These are phyloP conservation scores for Gossypium raimondii DNA, from an alignment of 345 rosid species.

Conservation along the genomic window DNA sequence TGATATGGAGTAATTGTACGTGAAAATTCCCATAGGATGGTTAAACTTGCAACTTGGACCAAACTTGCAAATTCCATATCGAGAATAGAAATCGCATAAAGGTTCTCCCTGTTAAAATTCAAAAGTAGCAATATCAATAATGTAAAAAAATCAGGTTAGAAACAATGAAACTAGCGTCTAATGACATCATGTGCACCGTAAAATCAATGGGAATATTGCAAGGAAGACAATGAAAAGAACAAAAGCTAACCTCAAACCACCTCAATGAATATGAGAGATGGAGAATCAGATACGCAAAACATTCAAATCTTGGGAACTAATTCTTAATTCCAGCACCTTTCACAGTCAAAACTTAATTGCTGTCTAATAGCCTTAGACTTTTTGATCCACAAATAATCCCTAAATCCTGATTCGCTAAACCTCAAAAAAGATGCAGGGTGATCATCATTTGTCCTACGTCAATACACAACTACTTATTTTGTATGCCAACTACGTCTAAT, in stretches of 20 bases:
- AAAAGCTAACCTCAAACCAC: background rate
- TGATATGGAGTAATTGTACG: conserved; percentile 53
- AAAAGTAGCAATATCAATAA: conserved; percentile 19
- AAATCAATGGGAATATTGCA: background rate
- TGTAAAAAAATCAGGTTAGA: background rate
- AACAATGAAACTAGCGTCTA: background rate
- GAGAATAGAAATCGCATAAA: conserved; percentile 83
- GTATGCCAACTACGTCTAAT: background rate
- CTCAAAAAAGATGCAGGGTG: background rate
- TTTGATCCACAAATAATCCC: background rate
- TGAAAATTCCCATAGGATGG: conserved; percentile 86
- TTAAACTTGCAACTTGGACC: conserved; percentile 99
- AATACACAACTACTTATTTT: background rate
- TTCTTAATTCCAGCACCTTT: background rate
- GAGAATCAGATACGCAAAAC: background rate
- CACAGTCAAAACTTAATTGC: background rate
- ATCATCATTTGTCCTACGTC: background rate
- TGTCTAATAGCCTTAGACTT: background rate
- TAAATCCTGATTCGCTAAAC: background rate
- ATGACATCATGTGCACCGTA: background rate
- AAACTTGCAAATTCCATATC: conserved; percentile 97
- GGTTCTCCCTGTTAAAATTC: conserved; percentile 71
- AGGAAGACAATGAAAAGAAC: background rate
- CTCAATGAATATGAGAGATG: conserved; percentile 1
- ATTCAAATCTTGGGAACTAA: background rate